Base-by-base conservation (phyloP, 192 early-diverging fungal genomes). In the Mortierella alpina region DNA sequence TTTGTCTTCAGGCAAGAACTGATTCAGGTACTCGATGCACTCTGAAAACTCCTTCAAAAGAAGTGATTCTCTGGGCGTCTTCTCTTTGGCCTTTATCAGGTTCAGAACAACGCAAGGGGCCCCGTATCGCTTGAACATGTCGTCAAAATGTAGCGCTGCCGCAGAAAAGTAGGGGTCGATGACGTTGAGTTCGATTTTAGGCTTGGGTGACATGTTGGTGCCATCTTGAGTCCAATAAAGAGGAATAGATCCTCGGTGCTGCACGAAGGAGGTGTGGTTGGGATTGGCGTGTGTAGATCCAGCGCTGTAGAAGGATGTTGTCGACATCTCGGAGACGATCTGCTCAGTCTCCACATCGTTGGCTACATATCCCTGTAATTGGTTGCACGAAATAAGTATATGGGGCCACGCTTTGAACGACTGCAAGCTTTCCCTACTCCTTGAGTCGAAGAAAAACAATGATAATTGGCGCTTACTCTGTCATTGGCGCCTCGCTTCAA, bases 281-380 rank as follows among this genome's bases (percentile, higher is more conserved):
- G 95, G 94, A 70, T 90, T 93, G 42, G 82, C 86, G 41, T 73
- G 80, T 57, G 89, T 47, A 51, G 85, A 41, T 52, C 84, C 84
- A 0, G 92, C 91, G 18, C 82, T 78, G 69, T 92, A 89, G 59
- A 99, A 97, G 11, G 94, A 95, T 1, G 96, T 98, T 7, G 95
- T 92, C 20, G 91, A 91, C 85, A 95, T 92, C 63, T 97, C 96
- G 23, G 92, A 85, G 0, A 98, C 97, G 70, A 99, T 98, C 82
- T 99, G 98, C 82, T 99, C 98, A 2, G 96, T 96, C 84, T 99
- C 98, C 2, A 99, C 97, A 66, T 99, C 98, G 78, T 99, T 99
- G 11, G 98, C 98, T 12, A 99, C 98, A 82, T 93, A 97, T 7
- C 98, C 98, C 79, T 96, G 62, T 4, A 54, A 63, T n/a, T n/a